A percentile compares a stretch with the other conserved stretches of the same genome.
Conservation (phyloP, 1,139 yeast genomes). For the Hyphopichia burtonii region DNA sequence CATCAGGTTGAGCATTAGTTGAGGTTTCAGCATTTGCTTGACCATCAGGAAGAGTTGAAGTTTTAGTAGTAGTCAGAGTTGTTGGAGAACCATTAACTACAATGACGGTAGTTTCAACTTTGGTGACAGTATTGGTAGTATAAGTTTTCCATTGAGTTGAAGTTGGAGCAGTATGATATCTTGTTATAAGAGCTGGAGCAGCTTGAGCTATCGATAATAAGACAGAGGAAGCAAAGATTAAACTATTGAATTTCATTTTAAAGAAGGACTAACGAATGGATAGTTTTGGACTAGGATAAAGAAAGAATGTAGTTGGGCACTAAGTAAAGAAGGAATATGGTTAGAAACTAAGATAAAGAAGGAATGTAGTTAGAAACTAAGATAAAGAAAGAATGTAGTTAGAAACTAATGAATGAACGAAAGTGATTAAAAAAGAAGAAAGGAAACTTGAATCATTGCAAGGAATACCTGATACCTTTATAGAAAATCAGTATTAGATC, state of each 20-base stretch:
- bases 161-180: constrained; percentile 30
- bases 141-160: constrained; percentile 25
- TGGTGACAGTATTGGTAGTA: constrained; percentile 18
- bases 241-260: constrained; percentile 12
- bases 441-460: not conserved
- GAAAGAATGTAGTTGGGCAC: constrained; percentile 6
- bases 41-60: constrained; percentile 11
- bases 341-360: not conserved
- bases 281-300: constrained; percentile 1
- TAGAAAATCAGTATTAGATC: not conserved
- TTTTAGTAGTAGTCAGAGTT: constrained; percentile 8
- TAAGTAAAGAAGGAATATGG: not conserved
- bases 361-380: not conserved
- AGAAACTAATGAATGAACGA: constrained; percentile 1
- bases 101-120: constrained; percentile 7
- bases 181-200: constrained; percentile 27
- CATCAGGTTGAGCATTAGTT: constrained; percentile 9
- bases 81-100: constrained; percentile 11
- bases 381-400: too few relatives aligned
- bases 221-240: constrained; percentile 13
- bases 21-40: constrained; percentile 18
- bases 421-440: not conserved
- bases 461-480: not conserved
- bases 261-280: not conserved
- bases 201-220: constrained; percentile 25